Evolutionary conservation across 805 yeast species (phyloP), one percentile per base, ranked within the genome.

Genomic region (Trichomonascus vanleenenianus): DNA sequence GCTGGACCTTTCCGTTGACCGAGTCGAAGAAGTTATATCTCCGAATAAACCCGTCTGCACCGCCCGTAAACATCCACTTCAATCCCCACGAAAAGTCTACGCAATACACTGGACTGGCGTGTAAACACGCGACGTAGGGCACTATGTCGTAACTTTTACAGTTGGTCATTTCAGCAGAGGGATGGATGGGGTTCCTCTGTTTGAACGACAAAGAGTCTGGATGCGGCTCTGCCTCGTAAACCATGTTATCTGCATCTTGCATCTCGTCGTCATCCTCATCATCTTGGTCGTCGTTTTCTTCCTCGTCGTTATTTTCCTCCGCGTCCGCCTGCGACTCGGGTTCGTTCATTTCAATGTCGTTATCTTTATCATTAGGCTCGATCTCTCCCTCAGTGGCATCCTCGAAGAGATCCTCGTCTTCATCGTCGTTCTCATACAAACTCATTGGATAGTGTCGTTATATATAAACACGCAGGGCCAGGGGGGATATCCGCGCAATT

Each of bases 31-130:
- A 82, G 64, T 93, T 96, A 65, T 83, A 93, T 59, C 85, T 88
- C 40, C 98, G 71, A 30, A 93, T 84, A 56, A 80, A 85, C 3
- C 98, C 98, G 63, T 93, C 98, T 53, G 84, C 91, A 8, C 97
- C 97, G 16, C 98, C 98, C 0, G 96, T 82, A 56, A 89, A 83
- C 34, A 93, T 70, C 83, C 88, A 89, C 58, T 81, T 81, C 36
- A 88, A 81, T 4, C 94, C 95, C 55, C 76, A 78, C 1, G 95
- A 76, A 39, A 87, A 68, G 1, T 89, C 82, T 31, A 91, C 54
- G 2, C 93, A 75, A 63, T 87, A 87, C 30, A 93, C 82, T 22
- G 84, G 81, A 1, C 85, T 67, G 1, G 86, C 73, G 56, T 85
- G 87, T 1, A 95, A 91, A 9, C 89, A 81, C 1, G 97, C 96